Evolutionary conservation across 2,329 filamentous ascomycete genomes (phyloP).

Genomic region (Cordyceps farinosa): DNA sequence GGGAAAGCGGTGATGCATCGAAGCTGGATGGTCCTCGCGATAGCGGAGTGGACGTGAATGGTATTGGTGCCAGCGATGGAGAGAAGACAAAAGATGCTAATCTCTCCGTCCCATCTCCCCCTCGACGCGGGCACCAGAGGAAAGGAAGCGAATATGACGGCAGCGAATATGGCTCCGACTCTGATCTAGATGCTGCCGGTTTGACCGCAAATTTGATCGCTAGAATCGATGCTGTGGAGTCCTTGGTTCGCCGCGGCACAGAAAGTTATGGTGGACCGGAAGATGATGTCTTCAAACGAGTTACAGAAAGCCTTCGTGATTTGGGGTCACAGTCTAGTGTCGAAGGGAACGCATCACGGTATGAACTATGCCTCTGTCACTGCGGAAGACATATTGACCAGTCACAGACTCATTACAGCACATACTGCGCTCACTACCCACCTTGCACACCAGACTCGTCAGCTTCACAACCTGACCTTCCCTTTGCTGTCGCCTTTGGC

Average conservation of each 20-base stretch:
- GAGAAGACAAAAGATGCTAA: constrained; percentile 36
- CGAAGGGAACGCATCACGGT: constrained; percentile 70
- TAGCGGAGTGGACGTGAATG: constrained; percentile 14
- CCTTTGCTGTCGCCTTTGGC: constrained; percentile 66
- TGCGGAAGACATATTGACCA: constrained; percentile 4
- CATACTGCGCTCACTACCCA: constrained; percentile 73
- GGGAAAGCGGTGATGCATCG: constrained; percentile 11
- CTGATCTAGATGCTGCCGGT: constrained; percentile 65
- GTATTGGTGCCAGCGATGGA: constrained; percentile 20
- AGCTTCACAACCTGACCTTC: constrained; percentile 69
- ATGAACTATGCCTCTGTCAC: constrained; percentile 24
- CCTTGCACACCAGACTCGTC: constrained; percentile 69
- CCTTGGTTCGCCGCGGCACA: constrained; percentile 61
- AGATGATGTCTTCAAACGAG: constrained; percentile 64
- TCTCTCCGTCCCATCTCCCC: constrained; percentile 43
- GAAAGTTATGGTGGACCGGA: constrained; percentile 62
- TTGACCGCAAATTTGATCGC: constrained; percentile 64
- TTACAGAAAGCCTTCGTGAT: constrained; percentile 67
- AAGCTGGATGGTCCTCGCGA: constrained; percentile 14
- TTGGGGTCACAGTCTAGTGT: constrained; percentile 70
- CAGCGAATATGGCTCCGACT: constrained; percentile 70
- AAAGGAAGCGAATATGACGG: constrained; percentile 63
- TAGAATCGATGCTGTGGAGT: constrained; percentile 70
- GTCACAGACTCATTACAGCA: constrained; percentile 65
- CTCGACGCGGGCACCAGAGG: constrained; percentile 47